Evolutionary conservation across 257 asterid genomes (phyloP).

Genomic region (Petrea volubilis): DNA sequence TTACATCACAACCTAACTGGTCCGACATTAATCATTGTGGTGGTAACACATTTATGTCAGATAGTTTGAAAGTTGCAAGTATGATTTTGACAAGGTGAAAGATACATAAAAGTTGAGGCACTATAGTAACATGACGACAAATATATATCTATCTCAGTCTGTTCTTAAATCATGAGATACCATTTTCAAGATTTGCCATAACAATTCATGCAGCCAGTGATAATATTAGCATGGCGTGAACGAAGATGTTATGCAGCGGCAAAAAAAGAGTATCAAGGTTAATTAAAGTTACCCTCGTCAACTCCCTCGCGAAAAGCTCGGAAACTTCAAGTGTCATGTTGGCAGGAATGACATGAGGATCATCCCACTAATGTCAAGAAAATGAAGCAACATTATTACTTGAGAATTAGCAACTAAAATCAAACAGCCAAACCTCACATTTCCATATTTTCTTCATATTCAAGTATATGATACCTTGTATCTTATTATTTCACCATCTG

Average conservation of each 20-base stretch:
- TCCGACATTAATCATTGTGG: background rate
- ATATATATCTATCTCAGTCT: background rate
- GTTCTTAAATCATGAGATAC: background rate
- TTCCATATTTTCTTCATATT: constrained; percentile 9
- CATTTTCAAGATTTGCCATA: background rate
- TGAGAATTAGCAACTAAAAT: constrained; percentile 15
- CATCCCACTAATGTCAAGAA: constrained; percentile 79
- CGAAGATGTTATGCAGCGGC: background rate
- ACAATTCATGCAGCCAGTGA: background rate
- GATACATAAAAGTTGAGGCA: background rate
- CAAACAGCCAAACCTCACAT: constrained; percentile 15
- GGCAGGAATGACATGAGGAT: constrained; percentile 85
- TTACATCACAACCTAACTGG: background rate
- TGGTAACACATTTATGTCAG: background rate
- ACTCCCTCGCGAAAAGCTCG: constrained; percentile 88
- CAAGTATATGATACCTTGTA: constrained; percentile 58
- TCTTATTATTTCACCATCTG: constrained; percentile 83
- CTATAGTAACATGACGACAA: background rate
- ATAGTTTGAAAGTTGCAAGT: background rate
- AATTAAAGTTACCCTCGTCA: constrained; percentile 72
- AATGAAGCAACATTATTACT: constrained; percentile 20
- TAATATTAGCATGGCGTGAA: background rate
- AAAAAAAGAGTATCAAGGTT: constrained; percentile 20
- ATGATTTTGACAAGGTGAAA: background rate
- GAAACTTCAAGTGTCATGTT: constrained; percentile 90